These are phyloP conservation scores for Parathielavia appendiculata DNA, from an alignment of 495 filamentous ascomycete genomes.

Conservation along the genomic window DNA sequence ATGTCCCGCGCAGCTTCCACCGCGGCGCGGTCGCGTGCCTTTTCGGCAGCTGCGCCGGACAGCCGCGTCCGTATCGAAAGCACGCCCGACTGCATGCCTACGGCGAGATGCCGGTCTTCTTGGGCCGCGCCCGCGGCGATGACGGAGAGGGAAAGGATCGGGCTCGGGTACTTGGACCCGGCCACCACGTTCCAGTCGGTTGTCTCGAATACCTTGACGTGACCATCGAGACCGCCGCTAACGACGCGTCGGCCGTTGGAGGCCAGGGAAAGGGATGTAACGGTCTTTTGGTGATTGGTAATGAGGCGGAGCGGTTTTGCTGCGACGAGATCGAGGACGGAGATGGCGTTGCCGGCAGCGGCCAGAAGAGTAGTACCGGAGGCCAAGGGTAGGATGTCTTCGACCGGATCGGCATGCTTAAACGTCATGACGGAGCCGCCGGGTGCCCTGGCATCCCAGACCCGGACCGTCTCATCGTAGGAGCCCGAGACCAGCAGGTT, in stretches of 20 bases:
- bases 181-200: constrained; percentile 86
- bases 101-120: constrained; percentile 81
- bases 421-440: constrained; percentile 74
- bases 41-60: constrained; percentile 73
- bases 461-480: constrained; percentile 87
- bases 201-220: constrained; percentile 94
- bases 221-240: constrained; percentile 84
- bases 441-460: constrained; percentile 85
- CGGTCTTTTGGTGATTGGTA: constrained; percentile 94
- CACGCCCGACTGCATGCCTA: constrained; percentile 88
- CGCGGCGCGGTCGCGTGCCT: constrained; percentile 69
- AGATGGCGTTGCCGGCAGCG: constrained; percentile 79
- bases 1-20: constrained; percentile 81
- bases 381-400: constrained; percentile 77
- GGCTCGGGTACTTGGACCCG: constrained; percentile 84
- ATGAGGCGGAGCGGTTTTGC: constrained; percentile 81
- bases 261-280: constrained; percentile 74
- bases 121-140: constrained; percentile 63
- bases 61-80: constrained; percentile 82
- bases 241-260: constrained; percentile 74
- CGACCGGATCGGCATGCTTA: constrained; percentile 82
- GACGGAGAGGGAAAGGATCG: constrained; percentile 76
- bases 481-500: constrained; percentile 77
- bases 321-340: constrained; percentile 89
- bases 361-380: constrained; percentile 82